These are phyloP conservation scores for Solioccasus polychromus DNA, from an alignment of 768 basidiomycete species.

Conservation along the genomic window DNA sequence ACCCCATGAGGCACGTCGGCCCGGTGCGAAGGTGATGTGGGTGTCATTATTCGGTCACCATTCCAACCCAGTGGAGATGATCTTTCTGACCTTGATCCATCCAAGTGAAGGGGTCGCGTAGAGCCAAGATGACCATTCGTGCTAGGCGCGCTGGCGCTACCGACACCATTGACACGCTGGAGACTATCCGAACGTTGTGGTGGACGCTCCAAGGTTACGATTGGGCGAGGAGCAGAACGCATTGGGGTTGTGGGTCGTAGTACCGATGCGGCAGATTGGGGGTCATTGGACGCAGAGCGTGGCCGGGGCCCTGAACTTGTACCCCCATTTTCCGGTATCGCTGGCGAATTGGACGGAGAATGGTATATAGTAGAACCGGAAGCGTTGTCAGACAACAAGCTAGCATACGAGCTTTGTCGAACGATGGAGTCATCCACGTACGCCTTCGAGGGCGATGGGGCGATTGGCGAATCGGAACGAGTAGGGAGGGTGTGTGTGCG, in stretches of 20 bases:
- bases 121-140: constrained; percentile 8
- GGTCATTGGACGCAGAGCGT: constrained; percentile 36
- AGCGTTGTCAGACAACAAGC: constrained; percentile 25
- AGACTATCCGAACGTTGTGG: constrained; percentile 35
- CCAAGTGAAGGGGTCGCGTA: constrained; percentile 12
- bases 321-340: constrained; percentile 30
- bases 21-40: constrained; percentile 58
- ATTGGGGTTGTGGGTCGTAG: constrained; percentile 14
- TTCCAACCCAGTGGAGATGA: constrained; percentile 21
- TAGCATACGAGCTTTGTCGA: constrained; percentile 23
- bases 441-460: constrained; percentile 16
- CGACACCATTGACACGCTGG: constrained; percentile 12
- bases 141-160: background rate
- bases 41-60: constrained; percentile 27
- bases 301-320: constrained; percentile 40
- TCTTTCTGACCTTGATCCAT: constrained; percentile 17
- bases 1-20: constrained; percentile 71
- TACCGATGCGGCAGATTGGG: background rate
- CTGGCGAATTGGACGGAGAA: constrained; percentile 40
- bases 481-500: constrained; percentile 30
- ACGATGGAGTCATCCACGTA: constrained; percentile 16
- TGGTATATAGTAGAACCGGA: constrained; percentile 30
- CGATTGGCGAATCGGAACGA: constrained; percentile 24
- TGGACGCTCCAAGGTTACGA: constrained; percentile 33
- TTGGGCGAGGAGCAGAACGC: constrained; percentile 24